phyloP scores from a whole-genome alignment of 2,329 filamentous ascomycete species.

The Neospermospora avenae region DNA sequence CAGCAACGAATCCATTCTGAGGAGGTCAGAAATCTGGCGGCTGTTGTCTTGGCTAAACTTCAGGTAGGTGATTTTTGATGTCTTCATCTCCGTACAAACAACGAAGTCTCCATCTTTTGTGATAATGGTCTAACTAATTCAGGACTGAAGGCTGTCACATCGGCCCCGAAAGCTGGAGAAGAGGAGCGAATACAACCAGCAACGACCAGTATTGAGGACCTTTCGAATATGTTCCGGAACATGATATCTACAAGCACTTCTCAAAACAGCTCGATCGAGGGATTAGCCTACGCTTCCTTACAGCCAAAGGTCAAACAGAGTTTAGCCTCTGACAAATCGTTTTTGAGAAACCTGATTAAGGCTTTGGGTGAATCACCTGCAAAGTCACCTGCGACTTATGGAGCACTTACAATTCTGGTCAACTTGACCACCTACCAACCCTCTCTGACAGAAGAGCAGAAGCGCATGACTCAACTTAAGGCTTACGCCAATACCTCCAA shows the following conservation, averaged over 20 bases:
- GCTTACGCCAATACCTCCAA: constrained; percentile 88
- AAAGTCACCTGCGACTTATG: constrained; percentile 74
- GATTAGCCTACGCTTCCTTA: constrained; percentile 86
- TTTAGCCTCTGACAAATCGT: constrained; percentile 62
- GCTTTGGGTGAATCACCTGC: constrained; percentile 55
- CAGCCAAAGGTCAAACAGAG: constrained; percentile 82
- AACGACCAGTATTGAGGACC: constrained; percentile 61
- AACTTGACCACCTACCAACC: constrained; percentile 84
- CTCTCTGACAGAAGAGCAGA: constrained; percentile 80
- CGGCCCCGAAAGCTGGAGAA: constrained; percentile 26
- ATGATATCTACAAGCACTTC: constrained; percentile 61
- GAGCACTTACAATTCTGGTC: constrained; percentile 77
- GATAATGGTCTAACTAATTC: constrained; percentile 34
- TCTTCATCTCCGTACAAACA: background rate
- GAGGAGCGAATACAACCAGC: constrained; percentile 45
- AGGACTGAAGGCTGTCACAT: constrained; percentile 36
- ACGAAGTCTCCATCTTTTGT: constrained; percentile 21
- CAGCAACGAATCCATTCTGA: constrained; percentile 49
- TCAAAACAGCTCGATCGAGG: constrained; percentile 76
- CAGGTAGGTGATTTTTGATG: constrained; percentile 45
- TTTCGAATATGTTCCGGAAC: constrained; percentile 60
- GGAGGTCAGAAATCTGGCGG: constrained; percentile 62
- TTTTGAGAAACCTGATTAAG: constrained; percentile 68
- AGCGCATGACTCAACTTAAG: constrained; percentile 87
- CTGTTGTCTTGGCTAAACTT: constrained; percentile 73